phyloP scores from a whole-genome alignment of 2,329 filamentous ascomycete genomes.

The Xylariaceae sp. region DNA sequence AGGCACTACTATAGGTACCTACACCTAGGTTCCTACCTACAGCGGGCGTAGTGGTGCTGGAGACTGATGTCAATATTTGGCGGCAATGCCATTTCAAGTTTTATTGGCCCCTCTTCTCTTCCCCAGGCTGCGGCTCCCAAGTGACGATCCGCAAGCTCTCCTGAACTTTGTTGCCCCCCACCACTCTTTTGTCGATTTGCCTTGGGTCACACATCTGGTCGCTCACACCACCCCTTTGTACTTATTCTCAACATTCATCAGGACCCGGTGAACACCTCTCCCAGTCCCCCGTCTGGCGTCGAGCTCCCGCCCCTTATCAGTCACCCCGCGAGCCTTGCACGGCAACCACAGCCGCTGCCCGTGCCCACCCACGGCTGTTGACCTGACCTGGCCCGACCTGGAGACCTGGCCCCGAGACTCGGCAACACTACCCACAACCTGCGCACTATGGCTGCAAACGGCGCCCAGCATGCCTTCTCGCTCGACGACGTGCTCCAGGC shows the following conservation, averaged over 20 bases:
- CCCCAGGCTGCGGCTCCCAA: too few species aligned
- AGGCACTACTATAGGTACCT: too few species aligned
- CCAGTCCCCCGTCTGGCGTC: constrained; percentile 3
- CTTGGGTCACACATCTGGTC: too few species aligned
- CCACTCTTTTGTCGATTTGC: too few species aligned
- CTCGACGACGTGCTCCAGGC: constrained; percentile 76
- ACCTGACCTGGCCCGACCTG: constrained; percentile 21
- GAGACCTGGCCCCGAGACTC: constrained; percentile 25
- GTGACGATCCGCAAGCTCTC: too few species aligned
- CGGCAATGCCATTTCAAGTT: constrained; percentile 5
- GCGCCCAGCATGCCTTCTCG: constrained; percentile 68
- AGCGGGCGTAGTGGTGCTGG: too few species aligned
- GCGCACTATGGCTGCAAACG: constrained; percentile 63
- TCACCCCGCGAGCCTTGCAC: constrained; percentile 11
- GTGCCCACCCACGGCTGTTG: constrained; percentile 27
- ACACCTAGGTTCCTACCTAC: too few species aligned
- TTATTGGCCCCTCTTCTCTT: constrained; percentile 27
- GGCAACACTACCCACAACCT: constrained; percentile 22
- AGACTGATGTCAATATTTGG: too few species aligned
- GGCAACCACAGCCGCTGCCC: constrained; percentile 22
- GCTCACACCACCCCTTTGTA: too few species aligned
- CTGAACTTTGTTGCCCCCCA: too few species aligned
- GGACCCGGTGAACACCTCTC: too few species aligned
- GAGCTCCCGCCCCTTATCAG: constrained; percentile 2
- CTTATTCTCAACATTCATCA: too few species aligned